Evolutionary conservation across 352 stramenopile genomes (phyloP), one percentile per base, ranked within the genome.

Genomic region (Phytophthora crassamura): DNA sequence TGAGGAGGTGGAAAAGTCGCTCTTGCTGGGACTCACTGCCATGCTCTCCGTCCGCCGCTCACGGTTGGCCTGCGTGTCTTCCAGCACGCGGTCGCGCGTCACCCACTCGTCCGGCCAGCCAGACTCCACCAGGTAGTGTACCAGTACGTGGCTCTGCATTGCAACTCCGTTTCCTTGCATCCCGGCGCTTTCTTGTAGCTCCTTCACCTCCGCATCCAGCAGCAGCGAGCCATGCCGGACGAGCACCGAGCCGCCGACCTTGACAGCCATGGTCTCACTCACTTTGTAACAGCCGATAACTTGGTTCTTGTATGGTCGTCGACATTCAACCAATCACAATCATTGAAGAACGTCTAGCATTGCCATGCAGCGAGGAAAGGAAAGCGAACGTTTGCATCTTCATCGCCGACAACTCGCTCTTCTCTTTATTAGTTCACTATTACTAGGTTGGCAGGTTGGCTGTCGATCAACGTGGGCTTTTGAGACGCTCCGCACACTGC

Each of bases 71-170:
- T 71, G 59, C 42, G 72, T 90, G 71, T 81, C 83, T 48, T 88
- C 72, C 18, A 92, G 61, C 51, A 92, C 72, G 50, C 77, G 81
- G 45, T 80, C 68, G 18, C 72, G 40, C 7, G 67, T 39, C 38
- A 95, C 84, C 89, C 89, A 97, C 55, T 95, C 91, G 64, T 95
- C 85, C 75, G 80, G 91, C 43, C 89, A 91, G 61, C 85, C 92
- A 66, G 87, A 71, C 78, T 83, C 94, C 42, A 75, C 81, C 57
- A 88, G 75, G 76, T 96, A 97, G 50, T 96, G 89, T 38, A 96
- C 82, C 67, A 90, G 88, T 68, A 95, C 95, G 57, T 80, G 76
- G 10, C 1, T 35, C 0, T 15, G 8, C 7, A 43, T 45, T n/a
- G 33, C 12, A 18, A 16, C 18, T 0, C 9, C n/a, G 4, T 15